Base-by-base conservation (phyloP, 164 flowering plant genomes). In the Magnolia changhungtana region DNA sequence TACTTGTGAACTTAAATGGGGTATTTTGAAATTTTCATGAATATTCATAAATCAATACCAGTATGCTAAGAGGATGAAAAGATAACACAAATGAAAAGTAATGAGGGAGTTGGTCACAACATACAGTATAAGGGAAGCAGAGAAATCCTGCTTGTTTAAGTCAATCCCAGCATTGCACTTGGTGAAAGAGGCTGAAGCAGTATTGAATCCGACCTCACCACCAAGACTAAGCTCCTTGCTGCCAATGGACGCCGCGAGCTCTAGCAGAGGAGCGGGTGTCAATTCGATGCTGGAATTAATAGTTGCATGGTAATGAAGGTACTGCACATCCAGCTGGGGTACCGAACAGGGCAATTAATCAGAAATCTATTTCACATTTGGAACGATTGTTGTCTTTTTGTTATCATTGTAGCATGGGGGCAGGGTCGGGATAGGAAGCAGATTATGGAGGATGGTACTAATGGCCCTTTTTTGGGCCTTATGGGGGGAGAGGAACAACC, bases 261-360 rank as follows among this genome's bases (percentile, higher is more conserved):
- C 92, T 78, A 93, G 72, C 71, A 81, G 80, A 52, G 94, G 94
- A 61, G 78, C 82, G 50, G 94, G 89, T 74, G 86, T 88, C 86
- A 93, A 81, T 63, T 94, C 91, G 83, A 93, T 87, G 78, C 94
- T 88, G 29, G 92, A 87, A 74, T 81, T 85, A 65, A 91, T 77
- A 67, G 90, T 85, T 1, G 92, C 90, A 81, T 84, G 88, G 70
- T 67, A 85, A 77, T 89, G 90, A 69, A 84, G 81, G 69, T 90
- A 93, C 72, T 87, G 87, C 78, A 93, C 81, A 80, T 93, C 94
- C 79, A 93, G 82, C 97, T 93, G 90, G 29, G 24, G 49, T n/a
- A 69, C 61, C 73, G 68, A 14, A 50, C 14, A 71, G 9, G 49
- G 50, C 0, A 58, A 58, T 20, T n/a, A 75, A 75, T 37, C 29